Evolutionary conservation across 2,329 filamentous ascomycete species (phyloP), one percentile per base, ranked within the genome.

Genomic region (Colletotrichum cereale): DNA sequence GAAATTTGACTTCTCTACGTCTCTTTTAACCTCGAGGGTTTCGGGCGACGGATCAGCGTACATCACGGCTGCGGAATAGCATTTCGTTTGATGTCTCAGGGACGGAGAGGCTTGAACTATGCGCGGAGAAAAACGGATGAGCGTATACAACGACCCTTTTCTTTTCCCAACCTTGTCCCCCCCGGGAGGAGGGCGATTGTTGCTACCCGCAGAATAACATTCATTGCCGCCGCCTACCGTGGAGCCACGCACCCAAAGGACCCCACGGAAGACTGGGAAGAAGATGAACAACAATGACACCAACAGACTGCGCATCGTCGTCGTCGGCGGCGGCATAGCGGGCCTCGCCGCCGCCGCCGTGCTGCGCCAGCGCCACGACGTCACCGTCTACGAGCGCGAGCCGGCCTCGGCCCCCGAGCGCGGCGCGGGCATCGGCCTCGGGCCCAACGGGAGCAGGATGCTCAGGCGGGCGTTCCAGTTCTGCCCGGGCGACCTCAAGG

Each of bases 381-480:
- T 68, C 14, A 47, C 42, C 2, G 65, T 71, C 21, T 68, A 64
- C 58, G 65, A 71, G 24, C 65, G 65, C 38, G 65, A 71, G 21
- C n/a, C 68, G n/a, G 29, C 36, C 10, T 47, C 56, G 44, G 68
- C 65, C 10, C 69, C 58, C 3, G 69, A 71, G 21, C 58, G 69
- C 8, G 65, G 69, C 29, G 65, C 58, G 5, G 69, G 69, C n/a
- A 47, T 71, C 58, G 69, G 58, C 21, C 58, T 71, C 14, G 69
- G 69, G 0, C 69, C 65, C 8, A 71, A 71, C 65, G 69, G 69
- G 8, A 71, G 58, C 36, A 64, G 55, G 65, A 71, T 71, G 69
- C 69, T 71, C 18, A 62, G 58, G 31, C 58, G 44, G 36, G 69
- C 69, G 31, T 71, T 69, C 40, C 58, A 60, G 24, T 71, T 71